These are phyloP conservation scores for Logfia minima DNA, from an alignment of 129 eudicot genomes.

Conservation along the genomic window DNA sequence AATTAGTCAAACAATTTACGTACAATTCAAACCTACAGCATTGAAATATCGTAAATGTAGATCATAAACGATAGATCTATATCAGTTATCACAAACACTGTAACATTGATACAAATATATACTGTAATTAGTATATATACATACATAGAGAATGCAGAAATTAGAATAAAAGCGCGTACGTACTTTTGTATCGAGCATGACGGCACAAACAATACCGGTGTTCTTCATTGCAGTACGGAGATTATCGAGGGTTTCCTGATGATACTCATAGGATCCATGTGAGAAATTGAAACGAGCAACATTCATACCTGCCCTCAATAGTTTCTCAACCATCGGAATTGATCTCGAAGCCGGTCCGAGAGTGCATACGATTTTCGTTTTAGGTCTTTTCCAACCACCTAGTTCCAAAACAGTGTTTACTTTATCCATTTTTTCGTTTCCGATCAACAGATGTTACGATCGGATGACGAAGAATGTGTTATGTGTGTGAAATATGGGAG, in stretches of 20 bases:
- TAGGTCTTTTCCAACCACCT: constrained; percentile 32
- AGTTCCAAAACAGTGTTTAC: not conserved
- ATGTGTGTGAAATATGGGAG: constrained; percentile 16
- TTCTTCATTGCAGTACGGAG: constrained; percentile 39
- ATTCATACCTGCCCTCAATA: constrained; percentile 39
- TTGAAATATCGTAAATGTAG: not conserved
- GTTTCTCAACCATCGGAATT: constrained; percentile 36
- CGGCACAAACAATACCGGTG: constrained; percentile 38
- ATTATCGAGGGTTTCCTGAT: constrained; percentile 45
- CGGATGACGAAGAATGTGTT: constrained; percentile 8
- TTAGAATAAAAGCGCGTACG: not conserved
- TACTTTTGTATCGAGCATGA: constrained; percentile 48
- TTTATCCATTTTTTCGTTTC: constrained; percentile 25
- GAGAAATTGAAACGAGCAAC: constrained; percentile 50
- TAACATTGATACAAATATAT: too few species aligned
- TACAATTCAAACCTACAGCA: not conserved
- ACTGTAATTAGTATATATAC: too few species aligned
- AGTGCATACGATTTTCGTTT: constrained; percentile 42
- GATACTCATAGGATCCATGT: constrained; percentile 42
- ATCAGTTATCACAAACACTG: not conserved
- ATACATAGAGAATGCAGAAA: not conserved
- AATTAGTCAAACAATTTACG: not conserved
- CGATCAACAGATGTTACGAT: constrained; percentile 2
- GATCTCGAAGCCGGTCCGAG: constrained; percentile 42
- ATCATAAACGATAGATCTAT: constrained; percentile 10